These are phyloP conservation scores for Nannizzia gypsea DNA, from an alignment of 2,329 filamentous ascomycete species.

Conservation along the genomic window DNA sequence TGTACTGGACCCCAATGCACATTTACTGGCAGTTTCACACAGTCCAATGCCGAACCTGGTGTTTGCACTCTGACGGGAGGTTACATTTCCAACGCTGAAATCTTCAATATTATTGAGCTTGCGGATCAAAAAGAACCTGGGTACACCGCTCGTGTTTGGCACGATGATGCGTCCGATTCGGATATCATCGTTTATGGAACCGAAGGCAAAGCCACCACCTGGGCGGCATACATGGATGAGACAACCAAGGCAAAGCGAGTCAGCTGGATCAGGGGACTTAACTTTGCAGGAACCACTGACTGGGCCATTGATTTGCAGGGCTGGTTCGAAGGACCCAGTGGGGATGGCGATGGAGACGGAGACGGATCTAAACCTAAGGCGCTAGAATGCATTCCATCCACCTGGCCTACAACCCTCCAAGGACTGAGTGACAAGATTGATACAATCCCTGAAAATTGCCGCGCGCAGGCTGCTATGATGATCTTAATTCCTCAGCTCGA, in stretches of 20 bases:
- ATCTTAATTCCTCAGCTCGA: too few relatives aligned
- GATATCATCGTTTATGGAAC: conserved; percentile 21
- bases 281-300: conserved; percentile 23
- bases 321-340: not conserved
- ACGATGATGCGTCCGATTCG: conserved; percentile 3
- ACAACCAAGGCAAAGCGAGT: conserved; percentile 17
- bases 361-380: not conserved
- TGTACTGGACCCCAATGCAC: conserved; percentile 20
- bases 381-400: not conserved
- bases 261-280: conserved; percentile 14
- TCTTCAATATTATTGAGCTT: too few relatives aligned
- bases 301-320: conserved; percentile 25
- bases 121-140: too few relatives aligned
- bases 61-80: too few relatives aligned
- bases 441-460: not conserved
- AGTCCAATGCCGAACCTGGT: too few relatives aligned
- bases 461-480: too few relatives aligned
- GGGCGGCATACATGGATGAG: conserved; percentile 26
- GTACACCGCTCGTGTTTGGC: not conserved
- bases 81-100: too few relatives aligned
- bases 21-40: conserved; percentile 20
- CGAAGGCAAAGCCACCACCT: conserved; percentile 18
- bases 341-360: not conserved
- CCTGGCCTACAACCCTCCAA: not conserved
- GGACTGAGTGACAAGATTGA: not conserved